Evolutionary conservation across 805 yeast species (phyloP), one percentile per base, ranked within the genome.

Genomic region (Isabelozyma rhagii): DNA sequence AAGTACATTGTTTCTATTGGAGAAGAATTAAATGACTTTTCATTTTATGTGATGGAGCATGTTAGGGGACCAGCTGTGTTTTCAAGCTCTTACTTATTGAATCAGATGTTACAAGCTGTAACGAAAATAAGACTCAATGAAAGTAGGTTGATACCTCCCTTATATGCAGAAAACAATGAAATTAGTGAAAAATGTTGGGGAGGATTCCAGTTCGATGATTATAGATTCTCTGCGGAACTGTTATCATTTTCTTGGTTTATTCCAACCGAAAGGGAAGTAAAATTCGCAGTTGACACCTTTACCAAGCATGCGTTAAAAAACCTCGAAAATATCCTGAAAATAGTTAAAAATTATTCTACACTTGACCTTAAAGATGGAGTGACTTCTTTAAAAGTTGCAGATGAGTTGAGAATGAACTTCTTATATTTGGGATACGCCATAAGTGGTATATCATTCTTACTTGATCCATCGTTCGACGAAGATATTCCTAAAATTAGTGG

Each of bases 221-320:
- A 65, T 15, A 72, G 89, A 53, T 82, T 84, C 47, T 61, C 73
- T 1, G 49, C 59, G 10, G 78, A 77, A 11, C 78, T 80, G 52
- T 63, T 87, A 34, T 58, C 74, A 0, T 83, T 90, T 55, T 69
- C 75, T 0, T 93, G 99, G 99, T 89, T 84, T 58, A 63, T 76
- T 0, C 97, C 98, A 0, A 60, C 74, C 1, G 66, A 65, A 2
- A 66, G 58, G 2, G 91, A 85, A 44, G 69, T 89, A 2, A 69
- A 70, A 0, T 79, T 80, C 59, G 92, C 96, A 0, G 75, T 84
- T 4, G 76, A 79, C 3, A 66, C 83, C 9, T 87, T 85, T 55
- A 79, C 76, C 17, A 62, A 60, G 1, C 77, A 85, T 44, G 71
- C 81, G 0, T 63, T 72, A 0, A 71, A 65, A 41, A 67, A 82